Conservation (phyloP, 805 yeast genomes). For the Schizosaccharomyces lindneri region DNA sequence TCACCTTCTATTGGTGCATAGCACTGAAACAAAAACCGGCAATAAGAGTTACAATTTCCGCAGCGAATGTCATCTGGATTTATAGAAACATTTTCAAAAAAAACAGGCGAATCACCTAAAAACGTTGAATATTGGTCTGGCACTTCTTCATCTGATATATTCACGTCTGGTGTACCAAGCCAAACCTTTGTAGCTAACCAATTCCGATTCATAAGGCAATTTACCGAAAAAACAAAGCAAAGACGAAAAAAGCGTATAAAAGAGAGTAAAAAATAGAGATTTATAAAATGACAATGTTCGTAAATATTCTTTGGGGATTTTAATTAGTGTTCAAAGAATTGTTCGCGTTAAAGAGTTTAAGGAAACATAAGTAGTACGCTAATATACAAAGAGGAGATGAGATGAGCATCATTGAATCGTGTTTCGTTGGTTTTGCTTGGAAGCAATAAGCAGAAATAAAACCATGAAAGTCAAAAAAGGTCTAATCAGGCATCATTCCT, state of each 20-base stretch:
- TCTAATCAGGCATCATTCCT: constrained; percentile 7
- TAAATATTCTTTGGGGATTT: too few species aligned
- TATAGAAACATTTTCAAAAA: constrained; percentile 32
- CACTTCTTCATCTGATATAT: constrained; percentile 1
- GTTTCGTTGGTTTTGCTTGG: too few species aligned
- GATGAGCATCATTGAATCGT: too few species aligned
- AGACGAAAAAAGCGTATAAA: too few species aligned
- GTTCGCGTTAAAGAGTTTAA: too few species aligned
- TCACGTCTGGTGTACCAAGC: constrained; percentile 15
- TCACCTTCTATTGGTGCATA: constrained; percentile 52
- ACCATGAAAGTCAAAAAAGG: not conserved
- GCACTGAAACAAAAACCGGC: constrained; percentile 56
- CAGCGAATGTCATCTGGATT: constrained; percentile 27
- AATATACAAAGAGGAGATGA: too few species aligned
- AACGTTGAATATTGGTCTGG: not conserved
- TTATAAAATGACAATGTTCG: too few species aligned
- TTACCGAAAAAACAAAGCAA: not conserved
- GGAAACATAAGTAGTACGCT: too few species aligned
- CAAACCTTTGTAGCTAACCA: constrained; percentile 5
- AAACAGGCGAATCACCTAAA: constrained; percentile 10
- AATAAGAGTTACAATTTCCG: constrained; percentile 31
- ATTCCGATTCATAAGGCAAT: not conserved
- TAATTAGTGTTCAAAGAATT: too few species aligned
- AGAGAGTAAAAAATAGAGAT: too few species aligned
- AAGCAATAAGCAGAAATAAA: not conserved